These are phyloP conservation scores for Magnaporthiopsis rhizophila DNA, from an alignment of 2,329 filamentous ascomycete species.

Conservation along the genomic window DNA sequence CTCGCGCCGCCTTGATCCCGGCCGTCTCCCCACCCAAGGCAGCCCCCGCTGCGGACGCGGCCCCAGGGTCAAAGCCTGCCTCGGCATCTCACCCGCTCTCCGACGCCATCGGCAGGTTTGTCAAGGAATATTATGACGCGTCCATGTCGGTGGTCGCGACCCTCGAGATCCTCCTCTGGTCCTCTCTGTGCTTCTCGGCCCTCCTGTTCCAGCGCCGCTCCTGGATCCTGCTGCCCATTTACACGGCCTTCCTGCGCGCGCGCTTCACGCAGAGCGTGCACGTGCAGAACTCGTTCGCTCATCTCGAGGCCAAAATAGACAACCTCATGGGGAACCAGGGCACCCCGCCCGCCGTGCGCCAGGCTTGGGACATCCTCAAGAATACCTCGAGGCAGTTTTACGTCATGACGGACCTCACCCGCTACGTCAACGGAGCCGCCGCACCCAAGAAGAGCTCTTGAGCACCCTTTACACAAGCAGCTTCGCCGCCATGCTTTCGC, in stretches of 20 bases:
- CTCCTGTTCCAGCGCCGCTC: slow-evolving; percentile 84
- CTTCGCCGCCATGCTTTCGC: neutral
- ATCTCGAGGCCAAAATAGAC: slow-evolving; percentile 69
- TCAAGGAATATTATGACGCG: slow-evolving; percentile 95
- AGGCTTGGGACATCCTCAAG: slow-evolving; percentile 79
- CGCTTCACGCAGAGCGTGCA: slow-evolving; percentile 86
- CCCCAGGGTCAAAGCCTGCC: slow-evolving; percentile 49
- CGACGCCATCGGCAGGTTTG: slow-evolving; percentile 82
- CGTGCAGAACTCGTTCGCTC: slow-evolving; percentile 73
- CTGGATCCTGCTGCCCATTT: slow-evolving; percentile 79
- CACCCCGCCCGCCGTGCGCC: slow-evolving; percentile 69
- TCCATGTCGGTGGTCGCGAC: slow-evolving; percentile 89
- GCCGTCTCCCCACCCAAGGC: slow-evolving; percentile 64
- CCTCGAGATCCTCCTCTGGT: slow-evolving; percentile 83
- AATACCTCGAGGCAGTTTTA: slow-evolving; percentile 62
- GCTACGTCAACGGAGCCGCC: slow-evolving; percentile 55
- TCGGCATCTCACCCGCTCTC: slow-evolving; percentile 50
- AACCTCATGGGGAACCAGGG: slow-evolving; percentile 78
- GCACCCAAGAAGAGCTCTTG: slow-evolving; percentile 57
- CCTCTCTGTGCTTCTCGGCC: slow-evolving; percentile 72
- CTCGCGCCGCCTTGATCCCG: slow-evolving; percentile 85
- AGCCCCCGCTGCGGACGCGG: slow-evolving; percentile 43
- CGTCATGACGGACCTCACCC: slow-evolving; percentile 69
- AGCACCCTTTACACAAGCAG: slow-evolving; percentile 10
- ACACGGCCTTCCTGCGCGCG: slow-evolving; percentile 87